phyloP scores from a whole-genome alignment of 2,329 filamentous ascomycete species.

The Paraphaeosphaeria minitans region DNA sequence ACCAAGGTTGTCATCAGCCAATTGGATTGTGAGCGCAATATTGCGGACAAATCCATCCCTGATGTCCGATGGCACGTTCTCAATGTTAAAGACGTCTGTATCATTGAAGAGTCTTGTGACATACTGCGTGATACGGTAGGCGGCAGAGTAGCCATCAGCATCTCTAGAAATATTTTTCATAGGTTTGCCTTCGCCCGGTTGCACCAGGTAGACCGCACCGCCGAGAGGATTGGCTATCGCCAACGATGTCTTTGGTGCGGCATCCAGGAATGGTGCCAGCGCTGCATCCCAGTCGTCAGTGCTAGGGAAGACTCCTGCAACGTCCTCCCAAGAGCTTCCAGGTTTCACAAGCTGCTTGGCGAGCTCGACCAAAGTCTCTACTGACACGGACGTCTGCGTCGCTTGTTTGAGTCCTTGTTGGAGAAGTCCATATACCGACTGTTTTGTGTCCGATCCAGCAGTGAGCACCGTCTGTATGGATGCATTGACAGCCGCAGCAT shows the following conservation, averaged over 20 bases:
- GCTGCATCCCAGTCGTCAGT: constrained; percentile 68
- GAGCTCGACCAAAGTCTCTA: constrained; percentile 62
- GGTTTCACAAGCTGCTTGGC: constrained; percentile 55
- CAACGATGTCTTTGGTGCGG: constrained; percentile 65
- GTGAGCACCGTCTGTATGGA: constrained; percentile 43
- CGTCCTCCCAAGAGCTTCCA: constrained; percentile 30
- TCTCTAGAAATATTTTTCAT: constrained; percentile 59
- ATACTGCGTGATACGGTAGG: constrained; percentile 78
- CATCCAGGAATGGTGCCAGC: constrained; percentile 61
- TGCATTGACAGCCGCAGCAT: constrained; percentile 46
- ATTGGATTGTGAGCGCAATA: constrained; percentile 59
- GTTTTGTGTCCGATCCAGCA: constrained; percentile 48
- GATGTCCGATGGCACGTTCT: constrained; percentile 32
- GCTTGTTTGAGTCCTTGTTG: constrained; percentile 57
- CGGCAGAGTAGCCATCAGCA: constrained; percentile 70
- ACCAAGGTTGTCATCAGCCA: constrained; percentile 65
- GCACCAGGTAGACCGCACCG: constrained; percentile 70
- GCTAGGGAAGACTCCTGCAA: constrained; percentile 65
- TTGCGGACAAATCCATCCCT: constrained; percentile 51
- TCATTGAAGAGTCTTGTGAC: constrained; percentile 62
- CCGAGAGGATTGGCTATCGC: constrained; percentile 75
- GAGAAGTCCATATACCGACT: constrained; percentile 59
- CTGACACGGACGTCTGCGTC: constrained; percentile 50
- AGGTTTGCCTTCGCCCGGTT: constrained; percentile 25
- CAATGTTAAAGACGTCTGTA: constrained; percentile 44